Percentiles rank a stretch among this genome's conserved stretches.
phyloP scores from a whole-genome alignment of 371 early-diverging fungal genomes.

The Sporodiniella umbellata region DNA sequence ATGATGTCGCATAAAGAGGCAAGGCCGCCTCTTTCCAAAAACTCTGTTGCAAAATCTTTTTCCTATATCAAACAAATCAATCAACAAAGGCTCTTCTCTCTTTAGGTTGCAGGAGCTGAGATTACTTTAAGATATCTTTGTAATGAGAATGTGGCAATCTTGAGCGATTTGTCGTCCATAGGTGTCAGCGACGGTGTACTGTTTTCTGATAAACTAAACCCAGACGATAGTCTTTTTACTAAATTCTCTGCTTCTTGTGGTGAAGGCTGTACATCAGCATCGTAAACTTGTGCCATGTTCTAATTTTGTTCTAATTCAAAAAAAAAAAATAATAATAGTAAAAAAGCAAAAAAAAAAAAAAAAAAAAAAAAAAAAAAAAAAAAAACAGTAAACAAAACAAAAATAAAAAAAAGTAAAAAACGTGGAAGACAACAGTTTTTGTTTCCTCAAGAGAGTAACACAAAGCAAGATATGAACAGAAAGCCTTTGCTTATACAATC shows the following conservation, averaged over 20 bases:
- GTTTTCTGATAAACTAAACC: conserved; percentile 23
- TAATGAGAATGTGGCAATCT: conserved; percentile 62
- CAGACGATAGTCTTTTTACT: conserved; percentile 40
- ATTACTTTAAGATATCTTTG: conserved; percentile 67
- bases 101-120: too few relatives aligned
- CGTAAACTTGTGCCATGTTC: conserved; percentile 25
- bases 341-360: too few relatives aligned
- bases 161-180: conserved; percentile 56
- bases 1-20: conserved; percentile 62
- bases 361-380: too few relatives aligned
- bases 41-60: conserved; percentile 71
- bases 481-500: too few relatives aligned
- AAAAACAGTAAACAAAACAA: too few relatives aligned
- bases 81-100: neutral
- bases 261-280: conserved; percentile 34
- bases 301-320: neutral
- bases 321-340: too few relatives aligned
- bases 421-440: too few relatives aligned
- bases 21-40: conserved; percentile 60
- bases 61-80: conserved; percentile 37
- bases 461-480: too few relatives aligned
- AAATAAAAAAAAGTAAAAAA: too few relatives aligned
- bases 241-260: conserved; percentile 39
- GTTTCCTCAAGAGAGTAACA: too few relatives aligned
- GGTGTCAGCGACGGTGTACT: conserved; percentile 14